Conservation (phyloP, 106 monocot genomes). For the Dendrobium huoshanense region DNA sequence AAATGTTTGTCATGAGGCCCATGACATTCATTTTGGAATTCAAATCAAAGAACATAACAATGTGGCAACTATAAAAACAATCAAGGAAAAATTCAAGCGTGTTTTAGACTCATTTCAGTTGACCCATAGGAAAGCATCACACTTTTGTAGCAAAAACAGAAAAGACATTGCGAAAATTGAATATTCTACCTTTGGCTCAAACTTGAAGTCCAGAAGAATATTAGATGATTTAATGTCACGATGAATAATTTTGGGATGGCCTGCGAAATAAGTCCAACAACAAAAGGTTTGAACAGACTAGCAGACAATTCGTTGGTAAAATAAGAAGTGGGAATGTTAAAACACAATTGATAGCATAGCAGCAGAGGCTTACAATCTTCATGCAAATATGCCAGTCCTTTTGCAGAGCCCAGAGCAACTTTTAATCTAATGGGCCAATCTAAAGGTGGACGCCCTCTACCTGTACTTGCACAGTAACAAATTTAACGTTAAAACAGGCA, state of each 20-base stretch:
- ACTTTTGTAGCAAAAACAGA: not conserved
- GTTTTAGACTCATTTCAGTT: no score
- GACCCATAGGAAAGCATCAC: not conserved
- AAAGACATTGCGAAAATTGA: not conserved
- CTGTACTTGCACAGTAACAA: not conserved
- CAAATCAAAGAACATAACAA: no score
- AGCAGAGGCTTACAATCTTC: constrained; percentile 50
- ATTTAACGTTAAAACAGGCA: not conserved
- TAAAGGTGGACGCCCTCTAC: not conserved
- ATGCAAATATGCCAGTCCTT: constrained; percentile 72
- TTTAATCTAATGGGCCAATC: constrained; percentile 22
- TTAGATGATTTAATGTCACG: constrained; percentile 87
- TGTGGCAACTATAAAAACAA: no score
- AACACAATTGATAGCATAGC: not conserved
- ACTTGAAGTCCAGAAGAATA: constrained; percentile 82
- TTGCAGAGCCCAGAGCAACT: constrained; percentile 63
- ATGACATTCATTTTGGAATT: no score
- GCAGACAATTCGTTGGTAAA: not conserved
- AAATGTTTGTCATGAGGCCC: no score
- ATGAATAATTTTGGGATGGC: constrained; percentile 89
- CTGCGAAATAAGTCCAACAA: constrained; percentile 21
- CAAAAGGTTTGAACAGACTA: constrained; percentile 1
- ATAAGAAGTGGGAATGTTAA: not conserved
- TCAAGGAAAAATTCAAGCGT: no score
- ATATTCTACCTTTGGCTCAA: constrained; percentile 73